Evolutionary conservation across 768 basidiomycete species (phyloP), one percentile per base, ranked within the genome.

Genomic region (Exidia glandulosa): DNA sequence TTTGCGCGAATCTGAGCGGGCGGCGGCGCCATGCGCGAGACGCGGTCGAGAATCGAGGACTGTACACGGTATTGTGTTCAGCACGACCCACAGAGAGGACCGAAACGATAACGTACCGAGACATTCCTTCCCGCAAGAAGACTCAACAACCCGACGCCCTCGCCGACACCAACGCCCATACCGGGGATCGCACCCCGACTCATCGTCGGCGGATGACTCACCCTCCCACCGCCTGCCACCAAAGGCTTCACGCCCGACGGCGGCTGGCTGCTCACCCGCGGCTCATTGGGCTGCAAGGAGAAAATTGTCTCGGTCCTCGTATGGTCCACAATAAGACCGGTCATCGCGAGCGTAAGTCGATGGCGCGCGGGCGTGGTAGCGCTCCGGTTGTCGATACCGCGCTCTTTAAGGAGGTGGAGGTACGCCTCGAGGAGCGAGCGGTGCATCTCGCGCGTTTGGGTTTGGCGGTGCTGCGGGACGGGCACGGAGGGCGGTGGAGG

Each of bases 261-360:
- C 30, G 25, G 23, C 50, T 54, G 50, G 25, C 9, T 25, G 50
- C 25, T 3, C 25, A 25, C 7, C 16, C 27, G 27, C 27, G 36
- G 36, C 19, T 37, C 10, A 37, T 31, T 27, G 30, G 16, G 27
- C 25, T 27, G 25, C 16, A 23, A 23, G 50, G 6, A 29, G 7
- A 9, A n/a, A n/a, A n/a, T n/a, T n/a, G n/a, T n/a, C n/a, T n/a
- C n/a, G n/a, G n/a, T n/a, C n/a, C n/a, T n/a, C n/a, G n/a, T n/a
- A n/a, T n/a, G n/a, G n/a, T n/a, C n/a, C n/a, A n/a, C n/a, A n/a
- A 12, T 27, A 27, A 13, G 29, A 29, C 25, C 68, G 34, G 90
- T 76, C 9, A 90, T 73, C 0, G 84, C 77, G 79, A 90, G 82
- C 3, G 86, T 84, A n/a, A 90, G 83, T 66, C 82, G 84, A 72